Evolutionary conservation across 2,329 filamentous ascomycete genomes (phyloP).

Genomic region (Hypomyces rosellus): DNA sequence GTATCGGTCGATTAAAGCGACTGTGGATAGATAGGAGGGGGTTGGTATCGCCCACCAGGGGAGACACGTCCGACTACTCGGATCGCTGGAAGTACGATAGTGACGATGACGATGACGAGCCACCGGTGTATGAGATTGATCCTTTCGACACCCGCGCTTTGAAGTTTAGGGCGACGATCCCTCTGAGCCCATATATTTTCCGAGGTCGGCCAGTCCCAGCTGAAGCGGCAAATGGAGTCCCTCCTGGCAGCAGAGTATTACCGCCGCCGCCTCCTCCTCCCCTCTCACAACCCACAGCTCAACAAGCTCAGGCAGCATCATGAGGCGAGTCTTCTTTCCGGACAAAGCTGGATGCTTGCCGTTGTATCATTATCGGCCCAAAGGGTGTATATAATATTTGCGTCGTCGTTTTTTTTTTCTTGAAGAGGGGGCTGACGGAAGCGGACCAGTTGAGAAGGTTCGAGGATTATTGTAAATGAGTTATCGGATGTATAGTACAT

Average conservation of each 20-base stretch:
- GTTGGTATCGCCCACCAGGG: constrained; percentile 44
- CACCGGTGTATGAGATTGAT: constrained; percentile 68
- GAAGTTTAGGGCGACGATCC: constrained; percentile 55
- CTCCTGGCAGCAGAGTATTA: constrained; percentile 20
- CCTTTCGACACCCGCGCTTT: constrained; percentile 56
- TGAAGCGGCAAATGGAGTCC: constrained; percentile 20
- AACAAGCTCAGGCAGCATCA: constrained; percentile 21
- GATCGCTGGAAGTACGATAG: constrained; percentile 85
- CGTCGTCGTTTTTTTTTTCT: constrained; percentile 3
- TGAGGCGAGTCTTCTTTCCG: constrained; percentile 4
- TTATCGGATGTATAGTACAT: constrained; percentile 13
- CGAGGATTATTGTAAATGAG: constrained; percentile 4
- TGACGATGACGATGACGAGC: constrained; percentile 78
- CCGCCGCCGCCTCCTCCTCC: constrained; percentile 19
- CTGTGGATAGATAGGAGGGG: constrained; percentile 83
- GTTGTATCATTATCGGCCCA: constrained; percentile 17
- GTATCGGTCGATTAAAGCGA: constrained; percentile 77
- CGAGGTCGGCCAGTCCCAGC: constrained; percentile 30
- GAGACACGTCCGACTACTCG: constrained; percentile 37
- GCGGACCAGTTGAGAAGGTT: constrained; percentile 5
- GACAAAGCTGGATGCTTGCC: constrained; percentile 5
- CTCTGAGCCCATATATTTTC: constrained; percentile 39
- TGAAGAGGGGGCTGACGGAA: constrained; percentile 3
- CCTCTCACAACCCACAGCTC: constrained; percentile 11
- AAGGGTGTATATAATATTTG: constrained; percentile 10